Evolutionary conservation across 805 yeast species (phyloP).

Genomic region (Cyberlindnera americana): DNA sequence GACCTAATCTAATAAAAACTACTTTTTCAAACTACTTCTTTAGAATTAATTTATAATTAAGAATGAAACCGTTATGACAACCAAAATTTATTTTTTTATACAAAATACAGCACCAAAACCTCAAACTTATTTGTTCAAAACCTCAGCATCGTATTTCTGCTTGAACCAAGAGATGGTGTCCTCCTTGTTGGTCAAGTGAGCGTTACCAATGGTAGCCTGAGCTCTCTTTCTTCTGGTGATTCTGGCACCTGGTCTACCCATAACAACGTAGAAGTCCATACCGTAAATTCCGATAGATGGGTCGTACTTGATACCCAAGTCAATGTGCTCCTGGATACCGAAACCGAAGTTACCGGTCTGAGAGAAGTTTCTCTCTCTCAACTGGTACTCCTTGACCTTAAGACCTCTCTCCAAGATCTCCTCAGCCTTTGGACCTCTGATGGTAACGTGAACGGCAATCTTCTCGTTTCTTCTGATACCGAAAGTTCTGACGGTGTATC

Average conservation of each 20-base stretch:
- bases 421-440: slow-evolving; percentile 99
- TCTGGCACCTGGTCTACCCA: slow-evolving; percentile 99
- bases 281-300: slow-evolving; percentile 99
- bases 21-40: too few species aligned
- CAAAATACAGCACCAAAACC: slow-evolving; percentile 20
- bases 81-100: slow-evolving; percentile 15
- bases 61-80: slow-evolving; percentile 14
- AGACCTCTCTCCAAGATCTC: slow-evolving; percentile 99
- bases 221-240: slow-evolving; percentile 98
- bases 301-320: slow-evolving; percentile 99
- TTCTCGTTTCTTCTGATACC: slow-evolving; percentile 99
- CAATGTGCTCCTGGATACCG: slow-evolving; percentile 99
- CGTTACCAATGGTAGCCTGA: slow-evolving; percentile 82
- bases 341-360: slow-evolving; percentile 99
- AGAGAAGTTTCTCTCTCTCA: slow-evolving; percentile 91
- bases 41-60: slow-evolving; percentile 1
- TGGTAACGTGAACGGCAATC: slow-evolving; percentile 98
- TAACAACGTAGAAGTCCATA: slow-evolving; percentile 99
- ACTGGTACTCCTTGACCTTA: slow-evolving; percentile 99
- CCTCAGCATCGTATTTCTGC: slow-evolving; percentile 99
- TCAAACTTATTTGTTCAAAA: slow-evolving; percentile 65
- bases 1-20: too few species aligned
- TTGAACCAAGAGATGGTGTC: slow-evolving; percentile 98
- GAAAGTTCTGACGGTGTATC: slow-evolving; percentile 99
- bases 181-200: slow-evolving; percentile 88